Conservation (phyloP, 331 rosid species). For the Cucumis variabilis region DNA sequence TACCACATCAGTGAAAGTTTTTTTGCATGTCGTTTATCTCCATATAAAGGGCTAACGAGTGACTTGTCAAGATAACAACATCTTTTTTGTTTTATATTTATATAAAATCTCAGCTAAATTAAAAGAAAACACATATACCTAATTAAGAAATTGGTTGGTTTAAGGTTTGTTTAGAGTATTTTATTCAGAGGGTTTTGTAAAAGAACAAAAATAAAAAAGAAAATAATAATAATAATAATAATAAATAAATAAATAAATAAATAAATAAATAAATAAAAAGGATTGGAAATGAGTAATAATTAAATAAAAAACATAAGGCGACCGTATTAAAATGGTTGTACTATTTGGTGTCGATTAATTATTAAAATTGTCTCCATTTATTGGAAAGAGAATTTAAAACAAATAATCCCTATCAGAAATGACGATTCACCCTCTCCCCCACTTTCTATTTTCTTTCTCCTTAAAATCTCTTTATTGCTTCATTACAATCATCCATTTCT, state of each 20-base stretch:
- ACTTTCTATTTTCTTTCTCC: neutral
- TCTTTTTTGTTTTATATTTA: neutral
- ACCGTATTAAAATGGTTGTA: constrained; percentile 5
- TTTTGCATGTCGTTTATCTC: too few relatives aligned
- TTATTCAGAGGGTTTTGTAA: too few relatives aligned
- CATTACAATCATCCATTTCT: too few relatives aligned
- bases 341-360: neutral
- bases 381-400: constrained; percentile 18
- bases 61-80: too few relatives aligned
- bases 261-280: neutral
- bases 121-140: too few relatives aligned
- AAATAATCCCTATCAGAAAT: neutral
- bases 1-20: too few relatives aligned
- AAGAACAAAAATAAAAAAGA: neutral
- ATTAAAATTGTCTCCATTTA: constrained; percentile 24
- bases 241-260: too few relatives aligned
- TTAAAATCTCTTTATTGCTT: too few relatives aligned
- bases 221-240: too few relatives aligned
- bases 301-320: neutral
- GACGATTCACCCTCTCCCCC: neutral
- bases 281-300: neutral
- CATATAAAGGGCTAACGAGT: too few relatives aligned
- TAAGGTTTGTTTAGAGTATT: neutral
- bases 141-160: neutral
- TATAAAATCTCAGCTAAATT: too few relatives aligned